Conservation (phyloP, 2,329 filamentous ascomycete species). For the Chaetomiaceae sp. region DNA sequence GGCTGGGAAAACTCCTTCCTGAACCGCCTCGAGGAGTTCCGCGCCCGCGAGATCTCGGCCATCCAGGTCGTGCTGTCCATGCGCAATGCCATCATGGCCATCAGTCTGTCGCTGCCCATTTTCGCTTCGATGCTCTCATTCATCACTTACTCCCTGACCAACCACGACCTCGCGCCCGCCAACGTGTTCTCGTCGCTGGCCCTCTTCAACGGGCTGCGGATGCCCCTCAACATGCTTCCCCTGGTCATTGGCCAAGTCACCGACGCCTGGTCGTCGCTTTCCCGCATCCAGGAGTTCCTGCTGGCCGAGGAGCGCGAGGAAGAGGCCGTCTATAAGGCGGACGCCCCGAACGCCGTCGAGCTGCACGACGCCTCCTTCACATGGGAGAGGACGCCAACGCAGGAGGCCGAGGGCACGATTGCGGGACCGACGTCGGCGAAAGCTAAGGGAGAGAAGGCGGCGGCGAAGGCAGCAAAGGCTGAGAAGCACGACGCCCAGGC, state of each 20-base stretch:
- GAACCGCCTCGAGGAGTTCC: conserved; percentile 65
- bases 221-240: conserved; percentile 84
- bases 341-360: conserved; percentile 63
- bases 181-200: conserved; percentile 88
- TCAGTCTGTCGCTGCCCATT: conserved; percentile 80
- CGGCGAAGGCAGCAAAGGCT: conserved; percentile 31
- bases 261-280: conserved; percentile 79
- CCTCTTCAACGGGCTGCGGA: conserved; percentile 83
- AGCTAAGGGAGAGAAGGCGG: conserved; percentile 38
- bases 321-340: conserved; percentile 49
- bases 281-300: conserved; percentile 82
- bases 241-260: conserved; percentile 83
- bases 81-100: conserved; percentile 76
- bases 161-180: conserved; percentile 65
- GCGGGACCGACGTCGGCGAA: conserved; percentile 29
- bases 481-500: conserved; percentile 29
- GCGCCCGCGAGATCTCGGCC: conserved; percentile 69
- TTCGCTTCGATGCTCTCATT: conserved; percentile 95
- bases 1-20: conserved; percentile 91
- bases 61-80: conserved; percentile 80
- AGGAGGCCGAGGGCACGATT: conserved; percentile 43
- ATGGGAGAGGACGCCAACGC: conserved; percentile 67
- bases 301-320: conserved; percentile 79
- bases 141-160: conserved; percentile 67
- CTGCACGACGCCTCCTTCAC: conserved; percentile 72